Percentiles rank a stretch among this genome's conserved stretches.
Evolutionary conservation across 768 basidiomycete genomes (phyloP).

Genomic region (Russula compacta): DNA sequence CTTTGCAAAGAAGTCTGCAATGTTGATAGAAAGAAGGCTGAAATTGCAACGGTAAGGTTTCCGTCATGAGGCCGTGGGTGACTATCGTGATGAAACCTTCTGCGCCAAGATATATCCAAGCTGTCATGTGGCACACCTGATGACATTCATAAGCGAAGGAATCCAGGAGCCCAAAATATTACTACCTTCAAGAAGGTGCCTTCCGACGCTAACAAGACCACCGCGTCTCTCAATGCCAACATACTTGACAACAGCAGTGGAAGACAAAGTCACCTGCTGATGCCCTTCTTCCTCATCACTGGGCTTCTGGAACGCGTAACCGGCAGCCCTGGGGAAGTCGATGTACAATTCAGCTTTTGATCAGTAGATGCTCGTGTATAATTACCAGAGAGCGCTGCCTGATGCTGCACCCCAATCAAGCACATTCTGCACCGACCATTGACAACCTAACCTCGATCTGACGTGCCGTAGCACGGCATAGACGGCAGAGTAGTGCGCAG

Average conservation of each 20-base stretch:
- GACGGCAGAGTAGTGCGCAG: conserved; percentile 78
- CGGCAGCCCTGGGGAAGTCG: conserved; percentile 45
- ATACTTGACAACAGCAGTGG: conserved; percentile 53
- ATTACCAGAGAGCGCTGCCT: conserved; percentile 76
- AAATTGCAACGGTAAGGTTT: conserved; percentile 56
- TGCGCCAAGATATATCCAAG: conserved; percentile 45
- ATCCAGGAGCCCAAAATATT: conserved; percentile 2
- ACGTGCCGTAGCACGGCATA: conserved; percentile 62
- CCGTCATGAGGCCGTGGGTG: conserved; percentile 35
- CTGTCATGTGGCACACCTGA: conserved; percentile 41
- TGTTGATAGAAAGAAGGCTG: conserved; percentile 80
- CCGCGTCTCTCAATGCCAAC: conserved; percentile 70
- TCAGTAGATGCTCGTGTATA: not conserved
- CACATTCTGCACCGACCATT: conserved; percentile 51
- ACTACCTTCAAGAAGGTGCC: conserved; percentile 51
- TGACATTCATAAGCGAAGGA: conserved; percentile 13
- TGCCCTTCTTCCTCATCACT: conserved; percentile 17
- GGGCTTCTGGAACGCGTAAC: conserved; percentile 51
- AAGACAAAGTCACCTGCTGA: conserved; percentile 36
- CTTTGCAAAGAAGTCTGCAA: conserved; percentile 51
- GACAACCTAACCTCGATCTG: conserved; percentile 50
- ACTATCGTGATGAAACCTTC: conserved; percentile 43
- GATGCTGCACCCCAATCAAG: conserved; percentile 82
- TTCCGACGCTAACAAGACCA: conserved; percentile 58
- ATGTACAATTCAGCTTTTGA: not conserved